phyloP scores from a whole-genome alignment of 129 eudicot genomes.

The Tagetes patula region DNA sequence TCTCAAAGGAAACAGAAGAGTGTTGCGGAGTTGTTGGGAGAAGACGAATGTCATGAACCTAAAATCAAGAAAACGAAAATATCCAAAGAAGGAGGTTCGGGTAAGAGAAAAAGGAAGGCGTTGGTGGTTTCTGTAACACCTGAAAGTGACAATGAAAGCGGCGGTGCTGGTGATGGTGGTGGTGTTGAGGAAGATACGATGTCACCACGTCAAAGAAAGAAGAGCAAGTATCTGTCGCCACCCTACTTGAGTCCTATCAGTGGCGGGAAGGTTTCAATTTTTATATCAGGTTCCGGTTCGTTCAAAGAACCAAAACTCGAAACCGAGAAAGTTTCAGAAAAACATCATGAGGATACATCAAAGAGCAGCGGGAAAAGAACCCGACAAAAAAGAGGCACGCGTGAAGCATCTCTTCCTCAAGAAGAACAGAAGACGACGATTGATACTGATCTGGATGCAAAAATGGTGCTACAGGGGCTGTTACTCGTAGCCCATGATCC shows the following conservation, averaged over 20 bases:
- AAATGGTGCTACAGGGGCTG: constrained; percentile 38
- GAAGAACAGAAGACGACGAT: constrained; percentile 15
- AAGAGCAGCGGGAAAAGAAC: constrained; percentile 23
- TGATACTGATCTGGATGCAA: constrained; percentile 26
- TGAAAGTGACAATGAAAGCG: constrained; percentile 33
- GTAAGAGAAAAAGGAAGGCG: constrained; percentile 28
- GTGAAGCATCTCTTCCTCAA: constrained; percentile 21
- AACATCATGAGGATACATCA: constrained; percentile 29
- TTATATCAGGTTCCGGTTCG: constrained; percentile 24
- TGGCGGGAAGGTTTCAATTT: constrained; percentile 5
- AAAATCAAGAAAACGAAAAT: constrained; percentile 28
- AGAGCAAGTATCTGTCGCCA: constrained; percentile 59
- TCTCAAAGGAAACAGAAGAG: constrained; percentile 59
- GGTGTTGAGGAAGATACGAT: constrained; percentile 31
- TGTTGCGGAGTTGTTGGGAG: constrained; percentile 54
- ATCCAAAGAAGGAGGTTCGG: constrained; percentile 27
- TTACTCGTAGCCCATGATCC: constrained; percentile 52
- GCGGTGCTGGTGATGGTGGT: constrained; percentile 23
- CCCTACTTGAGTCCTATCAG: constrained; percentile 51
- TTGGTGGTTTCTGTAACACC: constrained; percentile 23
- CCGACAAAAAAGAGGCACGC: constrained; percentile 15
- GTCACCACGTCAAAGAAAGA: constrained; percentile 50
- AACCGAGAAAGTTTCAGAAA: constrained; percentile 32
- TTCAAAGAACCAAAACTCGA: constrained; percentile 40
- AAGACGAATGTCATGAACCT: background rate